phyloP scores from a whole-genome alignment of 306 rosid genomes.

The Sesbania bispinosa region DNA sequence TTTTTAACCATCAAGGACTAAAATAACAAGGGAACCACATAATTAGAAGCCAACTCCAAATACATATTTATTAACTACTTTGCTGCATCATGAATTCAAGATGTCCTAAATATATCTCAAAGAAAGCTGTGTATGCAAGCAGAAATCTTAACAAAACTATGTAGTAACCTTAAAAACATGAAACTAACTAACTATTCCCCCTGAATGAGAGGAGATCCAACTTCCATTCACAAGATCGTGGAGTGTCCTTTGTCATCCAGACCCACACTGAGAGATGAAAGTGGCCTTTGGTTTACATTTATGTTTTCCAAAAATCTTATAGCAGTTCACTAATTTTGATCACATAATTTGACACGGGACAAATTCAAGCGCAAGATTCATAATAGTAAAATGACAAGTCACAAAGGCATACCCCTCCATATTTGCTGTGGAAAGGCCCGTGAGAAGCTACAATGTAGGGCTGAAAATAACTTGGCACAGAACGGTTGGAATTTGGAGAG shows the following conservation, averaged over 20 bases:
- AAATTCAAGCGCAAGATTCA: constrained; percentile 18
- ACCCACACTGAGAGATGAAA: background rate
- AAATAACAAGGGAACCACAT: background rate
- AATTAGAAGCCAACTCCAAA: background rate
- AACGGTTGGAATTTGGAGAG: constrained; percentile 70
- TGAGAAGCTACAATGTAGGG: constrained; percentile 93
- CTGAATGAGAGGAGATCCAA: background rate
- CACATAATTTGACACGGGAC: background rate
- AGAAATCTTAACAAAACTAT: no score
- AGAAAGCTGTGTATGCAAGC: no score
- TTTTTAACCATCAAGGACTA: background rate
- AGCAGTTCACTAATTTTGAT: background rate
- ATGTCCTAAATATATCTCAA: background rate
- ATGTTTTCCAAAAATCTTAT: background rate
- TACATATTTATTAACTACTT: background rate
- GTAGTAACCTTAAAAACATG: background rate
- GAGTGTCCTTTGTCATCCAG: background rate
- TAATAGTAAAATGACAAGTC: background rate
- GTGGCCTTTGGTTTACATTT: constrained; percentile 8
- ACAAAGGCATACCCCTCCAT: constrained; percentile 76
- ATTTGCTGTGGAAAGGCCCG: constrained; percentile 76
- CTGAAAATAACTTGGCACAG: constrained; percentile 76
- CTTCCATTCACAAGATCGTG: constrained; percentile 2
- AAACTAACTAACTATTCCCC: background rate
- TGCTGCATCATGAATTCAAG: constrained; percentile 1